Conservation (phyloP, 1,284 basidiomycete species). For the Papiliotrema fonsecae region DNA sequence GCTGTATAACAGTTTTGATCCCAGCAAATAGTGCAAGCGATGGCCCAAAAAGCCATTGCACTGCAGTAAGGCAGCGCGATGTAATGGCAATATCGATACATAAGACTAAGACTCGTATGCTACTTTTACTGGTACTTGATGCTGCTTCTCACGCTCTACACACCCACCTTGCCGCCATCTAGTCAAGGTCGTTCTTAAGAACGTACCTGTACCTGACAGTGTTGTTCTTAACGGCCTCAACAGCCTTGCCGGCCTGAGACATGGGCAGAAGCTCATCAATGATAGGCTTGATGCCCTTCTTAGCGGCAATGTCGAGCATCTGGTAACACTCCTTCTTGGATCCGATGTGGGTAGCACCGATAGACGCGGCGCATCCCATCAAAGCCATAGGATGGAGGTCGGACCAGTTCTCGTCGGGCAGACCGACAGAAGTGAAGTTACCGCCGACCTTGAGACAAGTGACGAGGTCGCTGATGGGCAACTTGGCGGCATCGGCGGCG, state of each 20-base stretch:
- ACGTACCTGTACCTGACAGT: slow-evolving; percentile 55
- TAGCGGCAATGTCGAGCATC: slow-evolving; percentile 58
- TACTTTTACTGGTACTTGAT: not conserved
- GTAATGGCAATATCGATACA: slow-evolving; percentile 1
- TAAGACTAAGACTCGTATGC: not conserved
- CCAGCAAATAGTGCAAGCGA: too few species aligned
- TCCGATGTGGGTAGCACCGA: slow-evolving; percentile 54
- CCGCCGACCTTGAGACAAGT: slow-evolving; percentile 54
- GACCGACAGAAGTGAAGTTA: slow-evolving; percentile 53
- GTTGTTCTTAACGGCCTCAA: slow-evolving; percentile 54
- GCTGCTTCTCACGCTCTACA: not conserved
- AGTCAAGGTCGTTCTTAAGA: slow-evolving; percentile 46
- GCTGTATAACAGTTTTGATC: too few species aligned
- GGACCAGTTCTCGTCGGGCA: slow-evolving; percentile 49
- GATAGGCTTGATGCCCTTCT: slow-evolving; percentile 54
- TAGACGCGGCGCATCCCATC: slow-evolving; percentile 16
- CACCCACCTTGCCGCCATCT: not conserved
- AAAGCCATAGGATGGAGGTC: slow-evolving; percentile 23
- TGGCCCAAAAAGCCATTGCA: too few species aligned
- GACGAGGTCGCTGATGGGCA: slow-evolving; percentile 50
- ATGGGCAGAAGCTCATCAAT: slow-evolving; percentile 53
- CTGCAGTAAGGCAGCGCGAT: too few species aligned
- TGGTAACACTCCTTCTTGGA: slow-evolving; percentile 58
- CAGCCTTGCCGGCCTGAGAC: slow-evolving; percentile 55
- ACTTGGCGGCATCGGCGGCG: slow-evolving; percentile 47